Evolutionary conservation across 2,329 filamentous ascomycete genomes (phyloP), one percentile per base, ranked within the genome.

Genomic region (Fusarium continuum): DNA sequence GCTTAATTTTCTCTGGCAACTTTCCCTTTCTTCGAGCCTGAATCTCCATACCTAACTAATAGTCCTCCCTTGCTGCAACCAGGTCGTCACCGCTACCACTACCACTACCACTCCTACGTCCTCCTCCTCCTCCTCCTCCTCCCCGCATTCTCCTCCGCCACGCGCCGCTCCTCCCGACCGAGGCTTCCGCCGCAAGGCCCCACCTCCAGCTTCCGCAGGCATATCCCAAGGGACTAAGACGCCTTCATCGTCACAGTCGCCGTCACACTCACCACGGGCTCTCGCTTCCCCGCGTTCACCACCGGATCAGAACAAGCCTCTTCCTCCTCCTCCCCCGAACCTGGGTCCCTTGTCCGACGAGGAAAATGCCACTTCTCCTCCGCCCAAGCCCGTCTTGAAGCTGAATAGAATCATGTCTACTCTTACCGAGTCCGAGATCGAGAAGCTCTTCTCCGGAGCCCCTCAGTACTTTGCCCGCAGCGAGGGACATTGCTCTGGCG

Each of bases 371-470:
- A 52, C 56, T 62, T 45, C 60, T 62, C 54, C 65, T 44, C 73
- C 77, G 55, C 41, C 73, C 53, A 80, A 75, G 63, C 81, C 80
- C 29, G 74, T 82, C 54, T 73, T 86, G 58, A 84, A 80, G 69
- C 75, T 87, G 32, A 77, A 81, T 59, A 80, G 82, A 72, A 88
- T 86, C 76, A 88, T 88, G 81, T 79, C 85, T 38, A 82, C 82
- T 43, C 78, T 90, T 55, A 82, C 77, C 67, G 81, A 85, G 39
- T 77, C 80, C 34, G 86, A 90, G 65, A 78, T 91, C 46, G 86
- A 88, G 76, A 86, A 87, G 74, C 82, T 91, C 69, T 92, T 91
- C 79, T 90, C 88, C 22, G 89, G 89, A n/a, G 89, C 89, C 36
- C 89, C 89, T 62, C 88, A 91, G 72, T 91, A 89, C 78, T 88